Base-by-base conservation (phyloP, 2,329 filamentous ascomycete genomes). In the Fusarium virguliforme region DNA sequence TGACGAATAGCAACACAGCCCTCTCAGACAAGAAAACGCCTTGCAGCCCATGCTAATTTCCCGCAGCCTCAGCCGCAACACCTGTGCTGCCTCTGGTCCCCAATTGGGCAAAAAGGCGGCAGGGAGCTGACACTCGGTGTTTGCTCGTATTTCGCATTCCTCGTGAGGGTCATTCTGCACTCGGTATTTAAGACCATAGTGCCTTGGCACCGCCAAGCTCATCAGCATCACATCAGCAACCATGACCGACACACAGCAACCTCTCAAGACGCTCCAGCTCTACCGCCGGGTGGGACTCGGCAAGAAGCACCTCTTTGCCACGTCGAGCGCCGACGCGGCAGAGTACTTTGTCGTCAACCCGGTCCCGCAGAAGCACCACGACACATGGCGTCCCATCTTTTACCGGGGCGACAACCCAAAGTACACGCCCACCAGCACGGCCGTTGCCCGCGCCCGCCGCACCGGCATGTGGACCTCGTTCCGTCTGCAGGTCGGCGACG, bases 321-420 rank as follows among this genome's bases (percentile, higher is more conserved):
- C 53, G 0, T 53, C 65, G 8, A 34, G 15, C 37, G 40, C 41
- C 15, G 57, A 61, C 10, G 28, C 46, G 1, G 70, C 57, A 10
- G 32, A 64, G 2, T 69, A 72, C 40, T 72, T 68, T 28, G 28
- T 72, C 13, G 26, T 48, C 22, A 72, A 72, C 40, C 70, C 68
- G 15, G 51, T 72, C 12, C 70, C 68, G 3, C 65, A 72, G 26
- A 72, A 71, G 28, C 68, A 67, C 43, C 38, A 60, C 3, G 32
- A 57, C 57, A 26, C 43, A 28, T 72, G 68, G 70, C 68, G 60
- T 12, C 70, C 70, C 8, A 26, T 72, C 10, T 62, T 72, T 7
- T 69, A 66, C 56, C 57, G 55, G 13, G 70, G 68, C 22, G 70
- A 71, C 35, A 72, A 71, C 32, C 70, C 70, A 18, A 72, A 71